phyloP scores from a whole-genome alignment of 129 eudicot genomes.

The Ambrosia artemisiifolia region DNA sequence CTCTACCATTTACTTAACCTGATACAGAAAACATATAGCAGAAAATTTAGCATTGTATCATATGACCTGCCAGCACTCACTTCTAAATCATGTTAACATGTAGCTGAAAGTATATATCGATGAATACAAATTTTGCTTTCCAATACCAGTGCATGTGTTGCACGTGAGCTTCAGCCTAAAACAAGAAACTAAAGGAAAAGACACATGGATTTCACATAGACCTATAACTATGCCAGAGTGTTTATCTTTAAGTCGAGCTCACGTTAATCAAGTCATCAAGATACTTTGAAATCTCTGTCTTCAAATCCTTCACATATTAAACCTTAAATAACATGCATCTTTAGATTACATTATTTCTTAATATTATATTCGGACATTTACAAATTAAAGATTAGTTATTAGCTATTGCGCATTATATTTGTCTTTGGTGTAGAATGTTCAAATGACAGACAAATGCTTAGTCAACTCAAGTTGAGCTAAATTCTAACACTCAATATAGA shows the following conservation, averaged over 20 bases:
- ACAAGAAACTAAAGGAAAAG: background rate
- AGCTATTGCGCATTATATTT: background rate
- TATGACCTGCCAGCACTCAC: background rate
- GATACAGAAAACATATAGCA: background rate
- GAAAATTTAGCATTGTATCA: background rate
- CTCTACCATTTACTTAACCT: background rate
- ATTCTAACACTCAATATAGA: background rate
- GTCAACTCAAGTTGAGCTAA: background rate
- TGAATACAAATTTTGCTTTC: background rate
- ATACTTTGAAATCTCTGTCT: background rate
- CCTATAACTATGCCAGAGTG: background rate
- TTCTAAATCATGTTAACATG: background rate
- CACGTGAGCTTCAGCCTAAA: background rate
- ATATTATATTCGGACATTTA: background rate
- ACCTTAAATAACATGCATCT: conserved; percentile 4
- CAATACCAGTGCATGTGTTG: background rate
- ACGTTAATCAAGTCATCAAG: background rate
- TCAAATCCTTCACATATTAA: background rate
- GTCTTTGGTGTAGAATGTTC: background rate
- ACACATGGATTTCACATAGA: background rate
- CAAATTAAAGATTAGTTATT: background rate
- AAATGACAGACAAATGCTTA: background rate
- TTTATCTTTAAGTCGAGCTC: too few relatives aligned
- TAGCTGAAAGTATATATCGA: background rate
- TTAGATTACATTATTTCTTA: background rate